Conservation (phyloP, 2,329 filamentous ascomycete genomes). For the Emergomyces orientalis region DNA sequence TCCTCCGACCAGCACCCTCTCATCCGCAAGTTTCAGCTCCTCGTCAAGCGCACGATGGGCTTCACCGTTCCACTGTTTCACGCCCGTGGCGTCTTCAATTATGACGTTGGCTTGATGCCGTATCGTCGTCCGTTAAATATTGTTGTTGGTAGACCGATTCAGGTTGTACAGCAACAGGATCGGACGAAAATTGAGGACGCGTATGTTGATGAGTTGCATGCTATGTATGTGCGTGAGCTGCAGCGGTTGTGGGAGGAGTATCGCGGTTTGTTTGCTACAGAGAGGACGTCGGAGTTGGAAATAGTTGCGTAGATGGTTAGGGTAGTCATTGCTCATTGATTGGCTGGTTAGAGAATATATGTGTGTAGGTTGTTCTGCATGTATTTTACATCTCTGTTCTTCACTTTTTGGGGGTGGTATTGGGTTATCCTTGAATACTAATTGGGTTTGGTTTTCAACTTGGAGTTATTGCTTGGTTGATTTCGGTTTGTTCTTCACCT, state of each 20-base stretch:
- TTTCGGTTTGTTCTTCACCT: background rate
- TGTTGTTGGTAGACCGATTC: conserved; percentile 75
- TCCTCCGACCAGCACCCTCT: conserved; percentile 65
- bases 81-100: conserved; percentile 89
- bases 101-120: conserved; percentile 92
- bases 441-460: background rate
- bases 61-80: conserved; percentile 90
- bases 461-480: background rate
- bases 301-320: conserved; percentile 23
- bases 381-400: background rate
- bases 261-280: conserved; percentile 38
- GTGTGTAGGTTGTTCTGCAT: background rate
- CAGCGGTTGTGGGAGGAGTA: conserved; percentile 39
- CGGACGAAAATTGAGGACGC: conserved; percentile 55
- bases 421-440: background rate
- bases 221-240: conserved; percentile 59
- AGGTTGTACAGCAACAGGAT: conserved; percentile 51
- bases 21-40: conserved; percentile 71
- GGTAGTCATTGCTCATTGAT: conserved; percentile 21
- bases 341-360: background rate
- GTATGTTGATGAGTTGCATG: conserved; percentile 74
- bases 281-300: conserved; percentile 37
- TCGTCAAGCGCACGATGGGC: conserved; percentile 75
- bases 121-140: conserved; percentile 82
- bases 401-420: background rate